Percentiles rank a stretch among this genome's conserved stretches.
Conservation (phyloP, 2,329 filamentous ascomycete species). For the Elsinoe necatrix region DNA sequence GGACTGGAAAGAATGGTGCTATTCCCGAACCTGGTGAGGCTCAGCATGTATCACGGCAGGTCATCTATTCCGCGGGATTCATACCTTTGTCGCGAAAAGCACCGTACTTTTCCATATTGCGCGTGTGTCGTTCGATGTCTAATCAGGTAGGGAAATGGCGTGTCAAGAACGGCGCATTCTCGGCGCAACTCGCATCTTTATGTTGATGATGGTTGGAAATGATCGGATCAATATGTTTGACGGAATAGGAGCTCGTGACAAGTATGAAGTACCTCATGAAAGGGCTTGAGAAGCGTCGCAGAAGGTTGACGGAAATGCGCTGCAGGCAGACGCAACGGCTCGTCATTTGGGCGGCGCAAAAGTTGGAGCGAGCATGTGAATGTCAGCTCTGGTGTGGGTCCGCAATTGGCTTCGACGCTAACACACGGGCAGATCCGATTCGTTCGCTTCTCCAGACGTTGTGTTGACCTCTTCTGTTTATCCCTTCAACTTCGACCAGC, state of each 20-base stretch:
- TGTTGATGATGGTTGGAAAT: not conserved
- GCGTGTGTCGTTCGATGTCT: not conserved
- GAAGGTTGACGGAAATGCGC: slow-evolving; percentile 5
- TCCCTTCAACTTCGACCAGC: not conserved
- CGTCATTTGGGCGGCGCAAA: slow-evolving; percentile 7
- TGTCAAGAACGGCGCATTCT: slow-evolving; percentile 7
- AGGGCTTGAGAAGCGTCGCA: not conserved
- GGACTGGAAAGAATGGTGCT: slow-evolving; percentile 83
- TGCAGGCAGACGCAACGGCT: slow-evolving; percentile 12
- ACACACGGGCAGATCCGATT: not conserved
- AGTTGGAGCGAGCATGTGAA: slow-evolving; percentile 5
- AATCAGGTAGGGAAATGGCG: not conserved
- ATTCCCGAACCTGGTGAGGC: slow-evolving; percentile 71
- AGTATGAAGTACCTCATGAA: not conserved
- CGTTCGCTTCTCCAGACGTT: slow-evolving; percentile 1
- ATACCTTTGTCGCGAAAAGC: slow-evolving; percentile 84
- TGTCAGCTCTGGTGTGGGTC: not conserved
- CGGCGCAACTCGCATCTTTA: slow-evolving; percentile 12
- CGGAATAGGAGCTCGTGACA: slow-evolving; percentile 11
- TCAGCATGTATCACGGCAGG: slow-evolving; percentile 1
- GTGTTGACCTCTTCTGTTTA: slow-evolving; percentile 14
- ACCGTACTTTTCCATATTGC: slow-evolving; percentile 82
- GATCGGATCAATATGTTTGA: not conserved
- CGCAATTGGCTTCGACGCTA: not conserved
- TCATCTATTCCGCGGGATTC: slow-evolving; percentile 15